Evolutionary conservation across 1,284 basidiomycete species (phyloP), one percentile per base, ranked within the genome.

Genomic region (Thelephora terrestris): DNA sequence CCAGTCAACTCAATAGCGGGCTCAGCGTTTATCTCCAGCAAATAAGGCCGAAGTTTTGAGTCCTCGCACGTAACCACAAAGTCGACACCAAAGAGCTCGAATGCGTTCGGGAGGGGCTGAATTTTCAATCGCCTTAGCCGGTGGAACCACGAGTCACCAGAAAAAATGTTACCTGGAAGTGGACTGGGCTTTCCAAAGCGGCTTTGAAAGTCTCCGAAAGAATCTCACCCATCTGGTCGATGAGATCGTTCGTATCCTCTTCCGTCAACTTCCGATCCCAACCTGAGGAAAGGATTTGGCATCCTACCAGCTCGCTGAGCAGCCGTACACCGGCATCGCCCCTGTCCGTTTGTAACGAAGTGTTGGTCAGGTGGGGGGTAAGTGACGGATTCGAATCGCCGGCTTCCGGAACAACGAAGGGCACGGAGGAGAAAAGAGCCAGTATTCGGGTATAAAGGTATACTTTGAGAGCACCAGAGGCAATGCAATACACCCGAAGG

Each of bases 1-100:
- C 95, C 96, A 0, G 91, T 94, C 53, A 97, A 78, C 58, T 94
- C 89, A 55, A 98, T 97, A 48, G 97, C 95, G 2, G 95, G 95
- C 57, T 96, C 94, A 18, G 94, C 85, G 62, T 98, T 98, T 60
- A 96, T 75, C 63, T 98, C 95, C 24, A 98, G 73, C 3, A 98
- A 68, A 51, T 85, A 84, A 2, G 91, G 82, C 53, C 78, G 74
- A 50, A 88, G 76, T 10, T 55, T 54, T 17, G 54, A 35, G 5
- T 47, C 51, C 27, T 61, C 62, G 57, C 82, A 75, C 5, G 81
- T 79, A 25, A 97, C 77, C 14, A 99, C 68, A 53, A 99, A 85
- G 63, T 99, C 95, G 9, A 91, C 78, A 0, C 95, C 95, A 60
- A 87, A 98, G 10, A 99, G 78, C 64, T 99, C 96, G 60, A 97